Conservation (phyloP, 306 rosid genomes). For the Cotoneaster glaucophyllus region DNA sequence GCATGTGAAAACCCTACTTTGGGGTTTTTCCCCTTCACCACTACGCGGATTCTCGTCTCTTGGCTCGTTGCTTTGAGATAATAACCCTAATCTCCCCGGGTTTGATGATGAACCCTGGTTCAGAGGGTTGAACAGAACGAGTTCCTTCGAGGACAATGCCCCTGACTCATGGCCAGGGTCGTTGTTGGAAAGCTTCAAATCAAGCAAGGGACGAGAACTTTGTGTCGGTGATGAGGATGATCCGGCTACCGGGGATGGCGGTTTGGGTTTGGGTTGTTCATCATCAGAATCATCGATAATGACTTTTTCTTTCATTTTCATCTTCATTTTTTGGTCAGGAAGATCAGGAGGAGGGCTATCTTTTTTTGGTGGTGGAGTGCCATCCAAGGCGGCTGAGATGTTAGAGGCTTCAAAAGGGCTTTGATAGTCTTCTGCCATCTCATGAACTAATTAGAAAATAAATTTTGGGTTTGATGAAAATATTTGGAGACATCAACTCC, state of each 20-base stretch:
- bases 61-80: neutral
- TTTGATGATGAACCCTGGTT: neutral
- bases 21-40: neutral
- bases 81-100: neutral
- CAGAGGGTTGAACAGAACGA: constrained; percentile 24
- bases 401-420: constrained; percentile 38
- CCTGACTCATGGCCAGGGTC: neutral
- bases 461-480: neutral
- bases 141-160: constrained; percentile 13
- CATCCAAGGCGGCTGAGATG: constrained; percentile 34
- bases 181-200: constrained; percentile 28
- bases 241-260: neutral
- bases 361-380: neutral
- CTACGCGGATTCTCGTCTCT: neutral
- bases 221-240: neutral
- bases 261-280: neutral
- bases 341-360: neutral
- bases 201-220: constrained; percentile 18
- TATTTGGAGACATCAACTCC: constrained; percentile 1
- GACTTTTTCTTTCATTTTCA: constrained; percentile 19
- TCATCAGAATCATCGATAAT: neutral
- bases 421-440: constrained; percentile 28
- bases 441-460: neutral
- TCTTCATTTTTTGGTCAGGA: neutral
- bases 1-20: constrained; percentile 46